Evolutionary conservation across 2,329 filamentous ascomycete species (phyloP), one percentile per base, ranked within the genome.

Genomic region (Pseudocercospora fuligena): DNA sequence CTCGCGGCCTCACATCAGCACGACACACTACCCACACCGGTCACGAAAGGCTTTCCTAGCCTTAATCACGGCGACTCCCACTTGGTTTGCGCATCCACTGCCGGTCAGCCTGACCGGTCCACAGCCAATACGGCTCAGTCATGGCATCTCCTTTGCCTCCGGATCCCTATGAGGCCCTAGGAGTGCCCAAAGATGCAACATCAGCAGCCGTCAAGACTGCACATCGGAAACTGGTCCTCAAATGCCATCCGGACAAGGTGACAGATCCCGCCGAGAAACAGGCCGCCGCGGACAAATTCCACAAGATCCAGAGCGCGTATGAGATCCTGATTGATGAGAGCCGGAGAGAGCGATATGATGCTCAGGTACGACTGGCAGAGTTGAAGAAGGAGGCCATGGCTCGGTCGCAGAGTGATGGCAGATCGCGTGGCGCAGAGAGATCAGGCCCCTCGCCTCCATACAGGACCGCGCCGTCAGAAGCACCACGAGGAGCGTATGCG

Each of bases 251-350:
- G 25, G 83, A 84, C 94, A 86, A 73, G 81, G 64, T 69, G 29
- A 90, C 93, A 72, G 88, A 97, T 74, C 88, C 90, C 61, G 83
- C 88, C 16, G 83, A 91, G 74, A 96, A 95, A 80, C 88, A 88
- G 66, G 83, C 88, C 73, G 96, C 94, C 79, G 89, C 92, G 73
- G 90, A 93, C 73, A 90, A 97, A 80, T 99, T 98, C 76, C 93
- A 97, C 80, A 89, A 89, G 77, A 92, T 98, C 36, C 94, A 97
- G 79, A 88, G 94, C 74, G 94, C 95, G 60, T 99, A 97, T 80
- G 95, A 98, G 80, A 84, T 95, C 31, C 87, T 99, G 67, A 92
- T 88, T 75, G 90, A 97, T 76, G 91, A 94, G 29, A 84, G 82
- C 6, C 88, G 90, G 76, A 85, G 92, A 66, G 80, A 83, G 66